phyloP scores from a whole-genome alignment of 1,284 basidiomycete species.

The Prillingera fragicola region DNA sequence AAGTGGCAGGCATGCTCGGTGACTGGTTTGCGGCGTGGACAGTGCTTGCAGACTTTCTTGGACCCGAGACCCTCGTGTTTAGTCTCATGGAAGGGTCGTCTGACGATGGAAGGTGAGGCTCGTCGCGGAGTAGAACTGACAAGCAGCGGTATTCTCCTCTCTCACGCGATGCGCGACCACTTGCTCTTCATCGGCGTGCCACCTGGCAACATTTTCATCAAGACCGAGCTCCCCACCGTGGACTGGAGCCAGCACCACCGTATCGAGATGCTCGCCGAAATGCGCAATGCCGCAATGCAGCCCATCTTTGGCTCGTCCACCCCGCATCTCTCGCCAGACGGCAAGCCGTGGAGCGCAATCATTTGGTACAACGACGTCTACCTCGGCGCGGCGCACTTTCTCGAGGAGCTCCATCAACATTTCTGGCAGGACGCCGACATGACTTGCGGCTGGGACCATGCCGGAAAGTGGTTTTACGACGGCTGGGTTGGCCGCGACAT shows the following conservation, averaged over 20 bases:
- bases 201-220: constrained; percentile 39
- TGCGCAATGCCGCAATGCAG: constrained; percentile 48
- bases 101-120: constrained; percentile 28
- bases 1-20: constrained; percentile 43
- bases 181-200: constrained; percentile 43
- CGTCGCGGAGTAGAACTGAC: too few relatives aligned
- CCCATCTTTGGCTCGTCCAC: constrained; percentile 41
- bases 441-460: constrained; percentile 50
- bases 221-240: constrained; percentile 30
- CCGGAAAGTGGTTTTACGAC: constrained; percentile 49
- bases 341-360: constrained; percentile 40
- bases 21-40: constrained; percentile 47
- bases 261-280: constrained; percentile 45
- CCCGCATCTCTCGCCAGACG: constrained; percentile 34
- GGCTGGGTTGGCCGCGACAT: constrained; percentile 50
- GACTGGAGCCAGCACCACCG: constrained; percentile 43
- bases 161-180: constrained; percentile 33
- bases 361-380: constrained; percentile 51
- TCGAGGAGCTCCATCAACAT: constrained; percentile 50
- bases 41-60: constrained; percentile 40
- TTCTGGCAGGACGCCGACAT: constrained; percentile 47
- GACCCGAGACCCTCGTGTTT: constrained; percentile 38
- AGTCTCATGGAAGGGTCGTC: constrained; percentile 40
- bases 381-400: constrained; percentile 45
- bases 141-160: constrained; percentile 33